These are phyloP conservation scores for Sporothrix variecibatus DNA, from an alignment of 2,329 filamentous ascomycete species.

Conservation along the genomic window DNA sequence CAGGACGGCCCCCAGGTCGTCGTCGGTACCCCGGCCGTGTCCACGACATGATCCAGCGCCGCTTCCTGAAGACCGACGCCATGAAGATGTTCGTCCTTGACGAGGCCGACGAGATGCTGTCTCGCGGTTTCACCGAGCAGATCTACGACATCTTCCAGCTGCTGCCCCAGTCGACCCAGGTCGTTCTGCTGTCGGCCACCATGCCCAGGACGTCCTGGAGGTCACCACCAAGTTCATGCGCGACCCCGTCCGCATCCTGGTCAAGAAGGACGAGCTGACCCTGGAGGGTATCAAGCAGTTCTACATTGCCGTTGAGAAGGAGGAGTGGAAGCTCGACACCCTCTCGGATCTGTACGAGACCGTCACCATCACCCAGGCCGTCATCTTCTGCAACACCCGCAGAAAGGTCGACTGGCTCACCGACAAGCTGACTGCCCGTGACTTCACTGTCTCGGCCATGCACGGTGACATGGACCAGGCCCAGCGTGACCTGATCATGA, in stretches of 20 bases:
- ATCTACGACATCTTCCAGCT: constrained; percentile 99
- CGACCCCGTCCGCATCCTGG: constrained; percentile 96
- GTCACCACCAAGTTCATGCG: constrained; percentile 99
- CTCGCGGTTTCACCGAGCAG: constrained; percentile 99
- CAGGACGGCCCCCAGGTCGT: constrained; percentile 96
- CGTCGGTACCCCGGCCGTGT: constrained; percentile 97
- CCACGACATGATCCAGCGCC: constrained; percentile 98
- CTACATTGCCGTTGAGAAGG: constrained; percentile 99
- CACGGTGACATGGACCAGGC: constrained; percentile 99
- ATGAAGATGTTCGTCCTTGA: constrained; percentile 99
- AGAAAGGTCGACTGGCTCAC: constrained; percentile 99
- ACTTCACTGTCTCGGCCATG: constrained; percentile 99
- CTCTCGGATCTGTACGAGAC: constrained; percentile 99
- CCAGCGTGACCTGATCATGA: constrained; percentile 99
- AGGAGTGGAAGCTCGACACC: constrained; percentile 99
- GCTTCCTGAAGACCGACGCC: constrained; percentile 91
- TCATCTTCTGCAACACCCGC: constrained; percentile 99
- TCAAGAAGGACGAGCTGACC: constrained; percentile 99
- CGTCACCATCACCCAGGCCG: constrained; percentile 97
- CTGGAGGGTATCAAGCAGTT: constrained; percentile 99
- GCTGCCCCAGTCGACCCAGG: constrained; percentile 95
- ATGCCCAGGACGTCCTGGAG: constrained; percentile 99
- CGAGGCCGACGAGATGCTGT: constrained; percentile 99
- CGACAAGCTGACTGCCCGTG: constrained; percentile 96
- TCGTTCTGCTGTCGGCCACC: constrained; percentile 95